Evolutionary conservation across 2,329 filamentous ascomycete species (phyloP).

Genomic region (Calycina herbarum): DNA sequence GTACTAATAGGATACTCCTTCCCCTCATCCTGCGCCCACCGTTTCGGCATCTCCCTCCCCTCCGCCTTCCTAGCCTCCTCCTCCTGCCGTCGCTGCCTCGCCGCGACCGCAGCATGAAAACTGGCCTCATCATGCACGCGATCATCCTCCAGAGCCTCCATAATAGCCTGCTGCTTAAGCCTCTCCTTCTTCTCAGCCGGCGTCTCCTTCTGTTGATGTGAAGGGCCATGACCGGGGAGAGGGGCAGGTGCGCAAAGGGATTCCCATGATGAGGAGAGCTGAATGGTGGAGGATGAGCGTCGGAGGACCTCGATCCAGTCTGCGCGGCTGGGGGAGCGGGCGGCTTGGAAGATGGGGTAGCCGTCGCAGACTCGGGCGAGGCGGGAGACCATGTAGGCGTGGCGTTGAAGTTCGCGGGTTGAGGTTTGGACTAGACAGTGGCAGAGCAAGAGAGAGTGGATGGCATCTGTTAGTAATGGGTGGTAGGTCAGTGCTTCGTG

Average conservation of each 20-base stretch:
- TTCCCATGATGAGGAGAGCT: constrained; percentile 67
- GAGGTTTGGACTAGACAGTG: constrained; percentile 81
- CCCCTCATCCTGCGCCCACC: constrained; percentile 64
- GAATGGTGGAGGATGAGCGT: constrained; percentile 68
- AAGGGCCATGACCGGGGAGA: constrained; percentile 42
- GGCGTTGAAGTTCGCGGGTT: constrained; percentile 72
- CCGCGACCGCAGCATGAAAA: constrained; percentile 63
- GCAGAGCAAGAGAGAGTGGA: constrained; percentile 75
- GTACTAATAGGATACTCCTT: constrained; percentile 70
- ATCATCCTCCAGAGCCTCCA: constrained; percentile 68
- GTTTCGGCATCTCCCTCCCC: constrained; percentile 43
- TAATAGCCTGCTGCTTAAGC: constrained; percentile 63
- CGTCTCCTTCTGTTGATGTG: constrained; percentile 43
- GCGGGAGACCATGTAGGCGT: constrained; percentile 79
- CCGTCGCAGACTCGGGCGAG: constrained; percentile 73
- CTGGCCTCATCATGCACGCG: constrained; percentile 65
- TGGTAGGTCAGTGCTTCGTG: constrained; percentile 76
- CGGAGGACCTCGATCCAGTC: constrained; percentile 80
- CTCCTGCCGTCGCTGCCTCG: constrained; percentile 58
- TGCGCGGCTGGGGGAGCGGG: constrained; percentile 67
- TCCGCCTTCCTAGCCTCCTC: constrained; percentile 44
- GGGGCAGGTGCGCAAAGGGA: constrained; percentile 64
- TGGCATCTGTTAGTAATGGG: constrained; percentile 73
- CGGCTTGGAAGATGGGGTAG: constrained; percentile 76
- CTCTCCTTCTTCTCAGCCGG: constrained; percentile 58